Percentiles rank a stretch among this genome's conserved stretches.
Conservation (phyloP, 1,284 basidiomycete genomes). For the Athelia psychrophila region DNA sequence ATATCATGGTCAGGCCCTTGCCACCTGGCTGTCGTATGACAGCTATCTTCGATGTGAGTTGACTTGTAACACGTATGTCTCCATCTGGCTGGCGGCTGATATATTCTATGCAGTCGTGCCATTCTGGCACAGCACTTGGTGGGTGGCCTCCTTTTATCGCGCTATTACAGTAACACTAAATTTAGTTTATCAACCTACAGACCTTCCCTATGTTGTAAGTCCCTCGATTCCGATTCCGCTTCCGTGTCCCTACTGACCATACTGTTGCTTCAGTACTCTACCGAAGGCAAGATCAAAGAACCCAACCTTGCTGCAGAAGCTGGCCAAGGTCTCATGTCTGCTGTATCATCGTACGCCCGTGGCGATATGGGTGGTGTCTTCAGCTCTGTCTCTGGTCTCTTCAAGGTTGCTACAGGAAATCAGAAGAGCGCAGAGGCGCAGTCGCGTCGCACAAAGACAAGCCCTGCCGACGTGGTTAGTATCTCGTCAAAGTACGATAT, state of each 20-base stretch:
- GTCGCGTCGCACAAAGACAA: conserved; percentile 70
- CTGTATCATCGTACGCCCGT: conserved; percentile 67
- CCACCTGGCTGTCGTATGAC: conserved; percentile 86
- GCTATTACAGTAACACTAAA: background rate
- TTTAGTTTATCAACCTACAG: conserved; percentile 25
- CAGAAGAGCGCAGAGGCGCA: conserved; percentile 59
- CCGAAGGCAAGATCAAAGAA: conserved; percentile 92
- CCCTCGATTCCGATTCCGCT: background rate
- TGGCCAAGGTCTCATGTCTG: conserved; percentile 70
- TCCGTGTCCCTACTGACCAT: conserved; percentile 17
- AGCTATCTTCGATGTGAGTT: conserved; percentile 79
- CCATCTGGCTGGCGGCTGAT: background rate
- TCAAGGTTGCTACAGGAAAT: conserved; percentile 39
- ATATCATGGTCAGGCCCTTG: conserved; percentile 71
- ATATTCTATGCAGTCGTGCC: conserved; percentile 47
- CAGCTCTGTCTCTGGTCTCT: conserved; percentile 35
- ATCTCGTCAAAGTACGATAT: conserved; percentile 39
- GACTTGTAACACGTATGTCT: background rate
- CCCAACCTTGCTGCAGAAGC: conserved; percentile 81
- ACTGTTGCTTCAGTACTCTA: conserved; percentile 84
- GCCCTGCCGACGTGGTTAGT: conserved; percentile 66
- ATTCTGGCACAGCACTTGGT: conserved; percentile 69
- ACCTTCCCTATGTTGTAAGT: conserved; percentile 59
- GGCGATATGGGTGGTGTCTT: conserved; percentile 80
- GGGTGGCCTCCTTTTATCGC: conserved; percentile 12